Conservation (phyloP, 176 grass and related monocot species). For the Avena eriantha region DNA sequence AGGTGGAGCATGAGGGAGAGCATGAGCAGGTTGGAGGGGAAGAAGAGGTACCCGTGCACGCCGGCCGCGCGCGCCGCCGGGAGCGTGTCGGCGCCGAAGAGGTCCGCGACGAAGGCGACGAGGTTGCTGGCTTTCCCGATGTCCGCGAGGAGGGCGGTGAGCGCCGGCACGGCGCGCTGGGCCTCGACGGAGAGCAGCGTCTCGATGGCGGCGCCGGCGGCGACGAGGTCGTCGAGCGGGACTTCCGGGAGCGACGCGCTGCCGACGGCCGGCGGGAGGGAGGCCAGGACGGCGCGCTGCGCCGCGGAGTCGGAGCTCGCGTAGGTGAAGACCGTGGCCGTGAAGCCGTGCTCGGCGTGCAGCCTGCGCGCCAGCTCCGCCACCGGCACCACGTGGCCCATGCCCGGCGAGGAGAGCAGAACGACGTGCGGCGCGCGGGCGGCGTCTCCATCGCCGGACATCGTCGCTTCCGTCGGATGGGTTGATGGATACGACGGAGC, state of each 20-base stretch:
- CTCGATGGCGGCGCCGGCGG: constrained; percentile 44
- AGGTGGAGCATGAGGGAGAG: constrained; percentile 63
- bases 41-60: constrained; percentile 60
- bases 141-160: constrained; percentile 11
- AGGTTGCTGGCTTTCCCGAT: constrained; percentile 20
- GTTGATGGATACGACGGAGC: neutral
- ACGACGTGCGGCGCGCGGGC: constrained; percentile 46
- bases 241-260: constrained; percentile 43
- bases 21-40: constrained; percentile 55
- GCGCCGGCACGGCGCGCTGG: neutral
- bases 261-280: constrained; percentile 42
- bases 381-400: constrained; percentile 64
- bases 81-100: constrained; percentile 53
- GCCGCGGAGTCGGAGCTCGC: constrained; percentile 31
- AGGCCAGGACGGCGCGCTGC: constrained; percentile 33
- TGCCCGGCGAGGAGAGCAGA: constrained; percentile 55
- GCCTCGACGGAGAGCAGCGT: constrained; percentile 48
- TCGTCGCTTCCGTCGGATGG: neutral
- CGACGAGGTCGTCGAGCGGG: constrained; percentile 41
- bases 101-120: constrained; percentile 63
- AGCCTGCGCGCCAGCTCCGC: constrained; percentile 57
- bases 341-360: constrained; percentile 50
- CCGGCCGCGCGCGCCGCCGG: constrained; percentile 41
- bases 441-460: neutral
- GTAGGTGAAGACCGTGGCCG: constrained; percentile 60